Evolutionary conservation across 2,329 filamentous ascomycete genomes (phyloP).

Genomic region (Scolecobasidium constrictum): DNA sequence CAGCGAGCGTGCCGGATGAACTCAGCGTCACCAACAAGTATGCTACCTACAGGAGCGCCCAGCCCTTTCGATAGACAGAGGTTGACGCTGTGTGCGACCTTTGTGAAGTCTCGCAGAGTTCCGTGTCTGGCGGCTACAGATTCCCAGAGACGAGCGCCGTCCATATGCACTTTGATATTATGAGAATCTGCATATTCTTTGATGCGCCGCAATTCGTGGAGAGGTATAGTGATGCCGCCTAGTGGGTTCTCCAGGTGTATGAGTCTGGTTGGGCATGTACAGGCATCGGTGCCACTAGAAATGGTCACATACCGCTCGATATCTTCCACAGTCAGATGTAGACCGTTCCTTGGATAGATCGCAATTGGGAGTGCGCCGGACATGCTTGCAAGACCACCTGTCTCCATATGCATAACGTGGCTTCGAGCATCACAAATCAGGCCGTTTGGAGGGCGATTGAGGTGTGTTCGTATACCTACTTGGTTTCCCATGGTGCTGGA

Average conservation of each 20-base stretch:
- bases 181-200: slow-evolving; percentile 52
- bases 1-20: slow-evolving; percentile 60
- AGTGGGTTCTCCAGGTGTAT: slow-evolving; percentile 82
- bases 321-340: slow-evolving; percentile 67
- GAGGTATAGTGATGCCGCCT: slow-evolving; percentile 65
- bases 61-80: slow-evolving; percentile 76
- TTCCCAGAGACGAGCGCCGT: slow-evolving; percentile 75
- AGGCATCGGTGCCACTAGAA: slow-evolving; percentile 50
- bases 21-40: slow-evolving; percentile 49
- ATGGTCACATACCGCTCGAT: slow-evolving; percentile 54
- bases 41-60: slow-evolving; percentile 68
- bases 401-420: slow-evolving; percentile 65
- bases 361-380: slow-evolving; percentile 59
- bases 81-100: slow-evolving; percentile 61
- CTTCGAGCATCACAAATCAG: slow-evolving; percentile 69
- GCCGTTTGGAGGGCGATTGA: slow-evolving; percentile 67
- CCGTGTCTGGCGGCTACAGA: slow-evolving; percentile 61
- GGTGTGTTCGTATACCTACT: slow-evolving; percentile 66
- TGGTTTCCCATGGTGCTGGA: slow-evolving; percentile 95
- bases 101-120: slow-evolving; percentile 54
- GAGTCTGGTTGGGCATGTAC: slow-evolving; percentile 67
- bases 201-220: slow-evolving; percentile 60
- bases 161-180: slow-evolving; percentile 60
- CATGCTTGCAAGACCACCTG: slow-evolving; percentile 57
- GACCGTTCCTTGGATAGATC: slow-evolving; percentile 58